These are phyloP conservation scores for Zasmidium angulare DNA, from an alignment of 2,329 filamentous ascomycete species.

Conservation along the genomic window DNA sequence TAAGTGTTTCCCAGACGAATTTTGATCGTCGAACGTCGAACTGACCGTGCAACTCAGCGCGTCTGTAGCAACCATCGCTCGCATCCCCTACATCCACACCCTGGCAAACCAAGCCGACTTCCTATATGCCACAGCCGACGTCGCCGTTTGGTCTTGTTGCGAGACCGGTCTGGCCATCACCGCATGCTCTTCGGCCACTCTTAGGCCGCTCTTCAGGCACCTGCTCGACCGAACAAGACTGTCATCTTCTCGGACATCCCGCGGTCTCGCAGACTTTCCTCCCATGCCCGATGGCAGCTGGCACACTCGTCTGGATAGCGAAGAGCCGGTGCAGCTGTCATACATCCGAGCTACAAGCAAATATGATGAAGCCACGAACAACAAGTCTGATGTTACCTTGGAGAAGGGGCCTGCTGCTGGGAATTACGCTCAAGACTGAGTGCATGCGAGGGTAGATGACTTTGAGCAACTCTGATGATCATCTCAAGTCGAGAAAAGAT, in stretches of 20 bases:
- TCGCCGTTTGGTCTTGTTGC: conserved; percentile 19
- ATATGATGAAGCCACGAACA: neutral
- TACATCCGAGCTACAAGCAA: neutral
- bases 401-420: neutral
- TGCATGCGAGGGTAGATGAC: too few relatives aligned
- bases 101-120: conserved; percentile 14
- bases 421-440: too few relatives aligned
- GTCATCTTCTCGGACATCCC: neutral
- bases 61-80: conserved; percentile 19
- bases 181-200: conserved; percentile 14
- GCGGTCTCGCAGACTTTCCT: neutral
- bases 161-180: conserved; percentile 19
- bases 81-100: conserved; percentile 18
- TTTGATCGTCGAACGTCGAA: neutral
- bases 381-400: neutral
- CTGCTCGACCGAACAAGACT: conserved; percentile 5
- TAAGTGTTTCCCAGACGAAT: conserved; percentile 4
- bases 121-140: conserved; percentile 16
- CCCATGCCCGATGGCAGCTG: neutral
- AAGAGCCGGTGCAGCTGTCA: neutral
- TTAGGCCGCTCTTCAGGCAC: conserved; percentile 14
- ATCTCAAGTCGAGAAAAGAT: too few relatives aligned
- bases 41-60: conserved; percentile 10
- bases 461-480: too few relatives aligned
- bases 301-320: neutral